Percentiles rank a stretch among this genome's conserved stretches.
Evolutionary conservation across 192 early-diverging fungal genomes (phyloP).

Genomic region (Dimargaris cristalligena): DNA sequence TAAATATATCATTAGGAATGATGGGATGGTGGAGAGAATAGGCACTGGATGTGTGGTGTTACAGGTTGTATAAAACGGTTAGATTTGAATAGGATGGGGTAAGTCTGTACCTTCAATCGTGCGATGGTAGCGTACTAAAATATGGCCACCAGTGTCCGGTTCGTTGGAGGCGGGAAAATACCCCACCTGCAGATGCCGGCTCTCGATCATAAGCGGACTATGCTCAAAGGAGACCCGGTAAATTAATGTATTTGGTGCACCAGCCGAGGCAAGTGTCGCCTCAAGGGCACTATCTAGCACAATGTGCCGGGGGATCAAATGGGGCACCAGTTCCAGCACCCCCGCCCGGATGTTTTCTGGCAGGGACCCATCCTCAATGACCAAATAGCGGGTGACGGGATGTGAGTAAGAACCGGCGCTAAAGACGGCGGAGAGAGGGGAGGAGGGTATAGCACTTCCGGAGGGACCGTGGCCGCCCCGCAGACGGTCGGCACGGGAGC

Average conservation of each 20-base stretch:
- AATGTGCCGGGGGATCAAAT: neutral
- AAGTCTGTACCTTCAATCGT: too few species aligned
- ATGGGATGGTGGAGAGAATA: too few species aligned
- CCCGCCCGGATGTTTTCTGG: neutral
- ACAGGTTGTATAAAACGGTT: too few species aligned
- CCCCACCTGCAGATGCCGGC: neutral
- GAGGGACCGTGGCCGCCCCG: too few species aligned
- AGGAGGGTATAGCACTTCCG: neutral
- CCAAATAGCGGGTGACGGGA: neutral
- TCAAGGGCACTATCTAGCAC: neutral
- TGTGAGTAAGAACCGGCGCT: neutral
- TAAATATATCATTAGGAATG: too few species aligned
- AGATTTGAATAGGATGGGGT: too few species aligned
- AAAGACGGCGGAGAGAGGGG: neutral
- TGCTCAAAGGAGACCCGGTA: neutral
- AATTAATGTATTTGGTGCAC: neutral
- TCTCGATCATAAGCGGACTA: neutral
- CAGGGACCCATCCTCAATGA: neutral
- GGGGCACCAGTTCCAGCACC: too few species aligned
- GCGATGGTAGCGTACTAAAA: slow-evolving; percentile 37
- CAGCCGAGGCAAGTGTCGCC: neutral
- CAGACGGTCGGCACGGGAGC: too few species aligned
- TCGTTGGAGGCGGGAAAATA: neutral
- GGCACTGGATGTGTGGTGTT: too few species aligned
- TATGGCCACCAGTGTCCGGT: slow-evolving; percentile 23